Base-by-base conservation (phyloP, 495 filamentous ascomycete species). In the Trichoderma reesei region DNA sequence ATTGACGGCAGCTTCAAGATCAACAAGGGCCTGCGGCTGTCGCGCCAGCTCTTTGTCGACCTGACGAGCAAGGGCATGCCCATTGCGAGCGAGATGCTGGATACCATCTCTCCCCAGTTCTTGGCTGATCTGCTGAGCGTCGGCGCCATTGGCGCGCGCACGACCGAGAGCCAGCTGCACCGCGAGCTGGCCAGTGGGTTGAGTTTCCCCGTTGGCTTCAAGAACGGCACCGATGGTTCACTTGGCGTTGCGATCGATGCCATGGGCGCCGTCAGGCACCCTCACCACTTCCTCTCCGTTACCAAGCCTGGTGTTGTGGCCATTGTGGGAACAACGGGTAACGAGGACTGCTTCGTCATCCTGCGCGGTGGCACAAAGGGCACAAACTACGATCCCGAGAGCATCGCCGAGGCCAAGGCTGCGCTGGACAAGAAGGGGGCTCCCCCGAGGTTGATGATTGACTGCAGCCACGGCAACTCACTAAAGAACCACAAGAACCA, bases 1-100 rank as follows among this genome's bases (percentile, higher is more conserved):
- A 96, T 99, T 74, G 93, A 99, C 75, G 91, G 96, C 72, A 93
- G 88, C 75, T 98, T 97, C 85, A 86, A 96, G 75, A 98, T 99
- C 78, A 99, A 98, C 82, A 96, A 97, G 80, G 95, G 95, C 3
- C 74, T 99, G 72, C 86, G 90, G 59, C 79, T 88, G 36, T 90
- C 91, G 39, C 86, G 95, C 65, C 88, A 98, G 74, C 79, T 99
- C 65, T 99, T 96, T 73, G 90, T 96, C 41, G 92, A 98, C 72
- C 82, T 99, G 67, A 99, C 95, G 0, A 81, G 86, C 70, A 89
- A 88, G 78, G 95, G 95, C 60, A 97, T 99, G 91, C 95, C 95
- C n/a, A 83, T 99, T 69, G 95, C 95, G 26, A 92, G 87, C 72
- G 95, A 99, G 78, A 96, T 99, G 91, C 82, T 99, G 38, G 95